Base-by-base conservation (phyloP, 306 rosid species). In the Crotalaria pallida region DNA sequence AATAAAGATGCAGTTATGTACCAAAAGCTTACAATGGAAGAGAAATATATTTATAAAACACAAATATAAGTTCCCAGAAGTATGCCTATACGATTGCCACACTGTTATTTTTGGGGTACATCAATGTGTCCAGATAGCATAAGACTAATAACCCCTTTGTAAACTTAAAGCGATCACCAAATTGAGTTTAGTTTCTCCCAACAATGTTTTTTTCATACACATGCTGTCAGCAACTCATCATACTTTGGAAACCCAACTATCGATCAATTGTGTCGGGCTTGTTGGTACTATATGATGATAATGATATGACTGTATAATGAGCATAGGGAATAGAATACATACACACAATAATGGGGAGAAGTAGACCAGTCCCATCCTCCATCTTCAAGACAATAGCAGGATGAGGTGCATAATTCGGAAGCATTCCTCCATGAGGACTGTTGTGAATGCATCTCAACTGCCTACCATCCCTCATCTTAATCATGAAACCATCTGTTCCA, bases 291-390 rank as follows among this genome's bases (percentile, higher is more conserved):
- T n/a, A n/a, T n/a, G n/a, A n/a, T n/a, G n/a, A n/a, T n/a, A n/a
- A n/a, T n/a, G n/a, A n/a, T n/a, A n/a, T n/a, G n/a, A n/a, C n/a
- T 12, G 61, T 11, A 45, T 22, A 51, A 58, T 56, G 41, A 59
- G 8, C 40, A 72, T 21, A 11, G 43, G 44, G 22, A 41, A 63
- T 31, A 31, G 36, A 61, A 69, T 19, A 83, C 96, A 58, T 89
- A 89, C 96, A 89, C 83, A 89, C 96, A 73, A 89, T 89, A 70
- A 87, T 89, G 34, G 96, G 96, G 58, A 89, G 93, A 84, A 89
- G 93, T 76, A 89, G 88, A 41, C 93, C 93, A 13, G 89, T 87
- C 77, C 93, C 96, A 72, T 89, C 96, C 73, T 89, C 93, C 88
- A 89, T 87, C 87, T 87, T 89, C 84, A 89, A 72, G 7, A 89